Percentiles rank a stretch among this genome's conserved stretches.
These are phyloP conservation scores for Pseudogymnoascus sp. DNA, from an alignment of 2,329 filamentous ascomycete genomes.

Conservation along the genomic window DNA sequence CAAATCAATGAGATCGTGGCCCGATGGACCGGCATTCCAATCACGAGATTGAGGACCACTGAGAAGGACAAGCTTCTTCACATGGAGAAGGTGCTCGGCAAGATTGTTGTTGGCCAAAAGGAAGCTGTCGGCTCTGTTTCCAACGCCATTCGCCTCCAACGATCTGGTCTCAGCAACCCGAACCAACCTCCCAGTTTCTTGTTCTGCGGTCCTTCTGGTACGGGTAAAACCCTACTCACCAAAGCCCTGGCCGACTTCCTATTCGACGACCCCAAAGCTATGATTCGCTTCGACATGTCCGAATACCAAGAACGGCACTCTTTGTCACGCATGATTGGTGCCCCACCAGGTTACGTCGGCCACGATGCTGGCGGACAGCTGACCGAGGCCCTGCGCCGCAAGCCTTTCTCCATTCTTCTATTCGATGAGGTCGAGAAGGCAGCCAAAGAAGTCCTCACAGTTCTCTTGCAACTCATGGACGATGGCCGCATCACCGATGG, in stretches of 20 bases:
- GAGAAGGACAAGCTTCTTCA: conserved; percentile 98
- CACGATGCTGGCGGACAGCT: conserved; percentile 94
- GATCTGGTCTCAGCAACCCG: conserved; percentile 88
- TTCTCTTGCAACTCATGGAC: conserved; percentile 98
- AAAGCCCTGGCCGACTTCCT: conserved; percentile 97
- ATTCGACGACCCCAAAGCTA: conserved; percentile 92
- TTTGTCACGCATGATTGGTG: conserved; percentile 93
- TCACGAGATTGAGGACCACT: conserved; percentile 84
- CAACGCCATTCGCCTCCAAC: conserved; percentile 90
- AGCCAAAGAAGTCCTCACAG: conserved; percentile 92
- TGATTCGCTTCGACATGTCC: conserved; percentile 99
- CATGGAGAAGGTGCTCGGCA: conserved; percentile 82
- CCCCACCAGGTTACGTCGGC: conserved; percentile 92
- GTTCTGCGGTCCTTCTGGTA: conserved; percentile 97
- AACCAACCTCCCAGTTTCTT: conserved; percentile 97
- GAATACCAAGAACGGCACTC: conserved; percentile 98
- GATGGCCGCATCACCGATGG: conserved; percentile 97
- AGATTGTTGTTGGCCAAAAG: conserved; percentile 84
- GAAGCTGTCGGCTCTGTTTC: conserved; percentile 90
- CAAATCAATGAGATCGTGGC: conserved; percentile 99
- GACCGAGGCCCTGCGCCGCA: conserved; percentile 85
- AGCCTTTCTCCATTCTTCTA: conserved; percentile 93
- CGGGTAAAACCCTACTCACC: conserved; percentile 93
- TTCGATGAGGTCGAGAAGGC: conserved; percentile 99
- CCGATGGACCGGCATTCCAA: conserved; percentile 96